Evolutionary conservation across 257 asterid genomes (phyloP).

Genomic region (Thymus mandschuricus): DNA sequence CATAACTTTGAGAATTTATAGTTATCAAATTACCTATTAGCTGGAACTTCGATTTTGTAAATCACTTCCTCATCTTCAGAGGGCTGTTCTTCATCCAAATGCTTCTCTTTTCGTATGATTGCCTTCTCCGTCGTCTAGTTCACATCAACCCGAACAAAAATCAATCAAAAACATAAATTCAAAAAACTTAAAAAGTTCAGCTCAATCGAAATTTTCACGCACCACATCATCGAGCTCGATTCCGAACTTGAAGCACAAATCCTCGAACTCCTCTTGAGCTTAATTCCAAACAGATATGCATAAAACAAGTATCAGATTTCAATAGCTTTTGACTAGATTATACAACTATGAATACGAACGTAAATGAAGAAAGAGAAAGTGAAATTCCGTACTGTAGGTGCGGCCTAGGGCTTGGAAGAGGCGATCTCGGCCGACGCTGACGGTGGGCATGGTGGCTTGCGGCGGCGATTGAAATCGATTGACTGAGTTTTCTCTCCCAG

Average conservation of each 20-base stretch:
- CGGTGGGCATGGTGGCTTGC: conserved; percentile 74
- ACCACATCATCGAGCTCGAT: conserved; percentile 94
- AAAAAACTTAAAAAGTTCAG: not conserved
- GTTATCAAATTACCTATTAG: conserved; percentile 65
- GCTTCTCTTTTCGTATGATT: conserved; percentile 85
- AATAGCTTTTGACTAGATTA: not conserved
- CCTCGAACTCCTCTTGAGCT: conserved; percentile 89
- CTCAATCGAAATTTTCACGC: conserved; percentile 10
- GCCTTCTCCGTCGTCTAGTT: conserved; percentile 91
- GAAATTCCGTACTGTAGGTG: conserved; percentile 57
- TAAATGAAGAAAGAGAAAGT: not conserved
- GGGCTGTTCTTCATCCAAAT: conserved; percentile 68
- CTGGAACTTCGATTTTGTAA: conserved; percentile 93
- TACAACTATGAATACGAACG: not conserved
- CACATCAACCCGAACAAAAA: conserved; percentile 18
- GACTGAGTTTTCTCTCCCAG: too few species aligned
- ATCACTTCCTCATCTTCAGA: conserved; percentile 84
- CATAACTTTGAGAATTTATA: conserved; percentile 10
- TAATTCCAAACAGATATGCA: conserved; percentile 9
- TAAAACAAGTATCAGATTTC: not conserved
- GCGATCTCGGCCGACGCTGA: conserved; percentile 86
- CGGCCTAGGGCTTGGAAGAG: conserved; percentile 73
- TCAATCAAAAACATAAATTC: conserved; percentile 7
- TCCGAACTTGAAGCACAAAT: conserved; percentile 89
- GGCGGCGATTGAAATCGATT: conserved; percentile 35